A percentile compares a stretch with the other conserved stretches of the same genome.
phyloP scores from a whole-genome alignment of 1,284 basidiomycete species.

The Ustilago crameri region DNA sequence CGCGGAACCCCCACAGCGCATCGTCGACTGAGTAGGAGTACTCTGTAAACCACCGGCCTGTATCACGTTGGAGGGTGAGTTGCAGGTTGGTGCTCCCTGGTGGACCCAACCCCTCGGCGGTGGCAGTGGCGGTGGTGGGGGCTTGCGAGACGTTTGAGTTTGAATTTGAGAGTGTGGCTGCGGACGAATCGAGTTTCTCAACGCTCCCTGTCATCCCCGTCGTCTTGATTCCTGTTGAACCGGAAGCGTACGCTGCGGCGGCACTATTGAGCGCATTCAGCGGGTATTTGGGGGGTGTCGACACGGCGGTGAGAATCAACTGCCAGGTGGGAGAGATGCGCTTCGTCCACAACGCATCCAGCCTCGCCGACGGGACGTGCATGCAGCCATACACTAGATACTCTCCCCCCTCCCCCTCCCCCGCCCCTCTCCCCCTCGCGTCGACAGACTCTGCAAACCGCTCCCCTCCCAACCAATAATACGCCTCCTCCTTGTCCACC shows the following conservation, averaged over 20 bases:
- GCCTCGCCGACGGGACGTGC: conserved; percentile 85
- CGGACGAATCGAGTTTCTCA: conserved; percentile 15
- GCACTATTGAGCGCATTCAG: conserved; percentile 28
- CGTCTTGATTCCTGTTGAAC: background rate
- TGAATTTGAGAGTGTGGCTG: background rate
- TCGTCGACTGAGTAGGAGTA: conserved; percentile 95
- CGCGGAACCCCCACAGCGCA: conserved; percentile 86
- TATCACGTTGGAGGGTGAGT: conserved; percentile 88
- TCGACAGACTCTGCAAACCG: background rate
- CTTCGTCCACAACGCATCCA: conserved; percentile 89
- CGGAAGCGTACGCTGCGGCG: conserved; percentile 6
- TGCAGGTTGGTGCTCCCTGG: conserved; percentile 73
- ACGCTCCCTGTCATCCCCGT: conserved; percentile 1
- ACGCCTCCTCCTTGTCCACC: conserved; percentile 73
- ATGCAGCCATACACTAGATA: conserved; percentile 91
- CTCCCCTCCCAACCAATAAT: conserved; percentile 32
- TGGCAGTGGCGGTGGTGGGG: conserved; percentile 5
- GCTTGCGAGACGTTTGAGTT: too few relatives aligned
- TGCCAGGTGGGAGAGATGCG: conserved; percentile 73
- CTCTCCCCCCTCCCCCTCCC: conserved; percentile 71
- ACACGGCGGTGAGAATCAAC: conserved; percentile 63
- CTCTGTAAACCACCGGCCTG: conserved; percentile 90
- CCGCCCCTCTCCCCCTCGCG: background rate
- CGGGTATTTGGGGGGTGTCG: conserved; percentile 59
- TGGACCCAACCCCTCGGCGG: conserved; percentile 26